These are phyloP conservation scores for Diaporthe australafricana DNA, from an alignment of 2,329 filamentous ascomycete species.

Conservation along the genomic window DNA sequence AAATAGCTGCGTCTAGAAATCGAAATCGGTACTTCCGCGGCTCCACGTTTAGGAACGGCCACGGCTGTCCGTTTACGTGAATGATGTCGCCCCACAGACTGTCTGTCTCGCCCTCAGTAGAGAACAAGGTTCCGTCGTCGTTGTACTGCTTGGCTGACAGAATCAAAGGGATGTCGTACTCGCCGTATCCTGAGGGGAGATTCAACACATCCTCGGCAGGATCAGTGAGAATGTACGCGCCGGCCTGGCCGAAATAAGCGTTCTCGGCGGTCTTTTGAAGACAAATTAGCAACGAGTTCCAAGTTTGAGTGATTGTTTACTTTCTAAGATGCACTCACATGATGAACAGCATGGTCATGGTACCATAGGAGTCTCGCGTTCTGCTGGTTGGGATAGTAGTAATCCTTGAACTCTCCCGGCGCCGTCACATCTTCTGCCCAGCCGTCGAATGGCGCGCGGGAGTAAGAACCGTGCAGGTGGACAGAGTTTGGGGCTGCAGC, in stretches of 20 bases:
- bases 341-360: constrained; percentile 58
- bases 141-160: constrained; percentile 64
- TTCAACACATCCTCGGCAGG: constrained; percentile 58
- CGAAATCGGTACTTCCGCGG: constrained; percentile 70
- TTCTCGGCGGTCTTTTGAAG: constrained; percentile 60
- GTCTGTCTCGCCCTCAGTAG: constrained; percentile 55
- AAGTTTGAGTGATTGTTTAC: background rate
- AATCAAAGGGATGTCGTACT: constrained; percentile 65
- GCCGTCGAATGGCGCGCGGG: constrained; percentile 60
- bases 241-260: constrained; percentile 67
- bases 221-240: constrained; percentile 66
- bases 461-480: constrained; percentile 67
- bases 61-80: constrained; percentile 69
- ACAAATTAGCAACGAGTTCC: constrained; percentile 37
- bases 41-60: constrained; percentile 69
- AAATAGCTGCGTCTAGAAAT: constrained; percentile 62
- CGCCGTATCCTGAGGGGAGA: constrained; percentile 60
- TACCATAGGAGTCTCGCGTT: constrained; percentile 68
- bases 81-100: constrained; percentile 69
- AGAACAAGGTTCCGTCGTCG: constrained; percentile 60
- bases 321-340: constrained; percentile 40
- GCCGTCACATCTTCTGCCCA: constrained; percentile 62
- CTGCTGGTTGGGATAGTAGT: constrained; percentile 70
- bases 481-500: constrained; percentile 56
- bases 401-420: constrained; percentile 68